Evolutionary conservation across 2,329 filamentous ascomycete species (phyloP).

Genomic region (Alternaria triticina): DNA sequence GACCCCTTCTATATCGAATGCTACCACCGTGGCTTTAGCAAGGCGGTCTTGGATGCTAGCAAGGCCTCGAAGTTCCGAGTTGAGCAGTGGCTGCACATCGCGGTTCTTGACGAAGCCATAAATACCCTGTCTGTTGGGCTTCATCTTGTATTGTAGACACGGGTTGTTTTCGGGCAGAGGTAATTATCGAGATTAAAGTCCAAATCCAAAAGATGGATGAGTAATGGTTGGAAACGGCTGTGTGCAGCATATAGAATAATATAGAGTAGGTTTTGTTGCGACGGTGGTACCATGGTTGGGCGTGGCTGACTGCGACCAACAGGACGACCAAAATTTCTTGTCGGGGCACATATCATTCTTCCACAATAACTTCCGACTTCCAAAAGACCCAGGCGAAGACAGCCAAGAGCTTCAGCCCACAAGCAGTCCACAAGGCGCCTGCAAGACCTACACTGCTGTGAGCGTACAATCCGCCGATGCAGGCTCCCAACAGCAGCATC

Average conservation of each 20-base stretch:
- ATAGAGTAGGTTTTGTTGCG: not conserved
- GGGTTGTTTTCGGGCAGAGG: not conserved
- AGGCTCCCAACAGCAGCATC: conserved; percentile 60
- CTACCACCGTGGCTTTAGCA: not conserved
- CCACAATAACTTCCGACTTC: conserved; percentile 39
- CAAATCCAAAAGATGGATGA: not conserved
- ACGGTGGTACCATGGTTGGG: not conserved
- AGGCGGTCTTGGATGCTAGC: not conserved
- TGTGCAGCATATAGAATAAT: not conserved
- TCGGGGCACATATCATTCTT: not conserved
- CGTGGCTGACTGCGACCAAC: not conserved
- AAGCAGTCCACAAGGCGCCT: conserved; percentile 59
- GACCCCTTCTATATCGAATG: not conserved
- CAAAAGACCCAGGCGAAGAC: conserved; percentile 52
- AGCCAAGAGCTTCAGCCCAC: conserved; percentile 48
- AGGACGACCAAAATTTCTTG: not conserved
- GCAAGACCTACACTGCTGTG: conserved; percentile 59
- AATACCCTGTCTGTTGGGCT: not conserved
- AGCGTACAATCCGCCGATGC: conserved; percentile 62
- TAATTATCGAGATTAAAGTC: not conserved
- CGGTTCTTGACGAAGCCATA: not conserved
- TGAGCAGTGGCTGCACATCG: not conserved
- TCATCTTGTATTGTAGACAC: not conserved
- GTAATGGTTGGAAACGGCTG: not conserved
- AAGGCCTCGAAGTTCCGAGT: not conserved